These are phyloP conservation scores for Beauveria sp. DNA, from an alignment of 2,329 filamentous ascomycete genomes.

Conservation along the genomic window DNA sequence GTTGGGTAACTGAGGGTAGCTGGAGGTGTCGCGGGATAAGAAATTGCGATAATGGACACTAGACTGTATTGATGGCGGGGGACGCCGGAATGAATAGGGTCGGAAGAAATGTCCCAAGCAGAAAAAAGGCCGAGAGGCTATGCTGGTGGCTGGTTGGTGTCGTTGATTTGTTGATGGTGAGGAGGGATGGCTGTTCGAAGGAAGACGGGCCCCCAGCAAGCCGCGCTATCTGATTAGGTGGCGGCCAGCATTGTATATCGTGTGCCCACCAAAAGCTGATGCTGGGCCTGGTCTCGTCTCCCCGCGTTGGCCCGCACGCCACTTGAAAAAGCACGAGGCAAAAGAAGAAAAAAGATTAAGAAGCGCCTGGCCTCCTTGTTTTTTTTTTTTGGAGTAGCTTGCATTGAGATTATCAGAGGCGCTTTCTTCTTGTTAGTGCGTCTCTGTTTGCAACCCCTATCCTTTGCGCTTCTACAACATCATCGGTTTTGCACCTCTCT, in stretches of 20 bases:
- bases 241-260: background rate
- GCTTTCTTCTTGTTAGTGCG: no score
- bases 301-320: conserved; percentile 6
- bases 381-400: background rate
- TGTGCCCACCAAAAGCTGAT: conserved; percentile 2
- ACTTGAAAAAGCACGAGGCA: background rate
- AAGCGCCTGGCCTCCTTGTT: background rate
- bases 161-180: background rate
- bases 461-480: no score
- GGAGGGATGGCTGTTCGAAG: background rate
- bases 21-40: no score
- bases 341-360: background rate
- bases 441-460: background rate
- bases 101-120: no score
- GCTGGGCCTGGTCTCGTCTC: background rate
- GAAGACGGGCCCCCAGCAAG: background rate
- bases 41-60: no score
- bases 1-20: no score
- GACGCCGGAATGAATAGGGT: no score
- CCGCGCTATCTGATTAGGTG: background rate
- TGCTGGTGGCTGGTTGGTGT: background rate
- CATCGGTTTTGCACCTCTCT: no score
- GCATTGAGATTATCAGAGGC: no score
- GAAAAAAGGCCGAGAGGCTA: no score
- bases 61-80: no score